Conservation (phyloP, 2,329 filamentous ascomycete genomes). For the Nigrograna mackinnonii region DNA sequence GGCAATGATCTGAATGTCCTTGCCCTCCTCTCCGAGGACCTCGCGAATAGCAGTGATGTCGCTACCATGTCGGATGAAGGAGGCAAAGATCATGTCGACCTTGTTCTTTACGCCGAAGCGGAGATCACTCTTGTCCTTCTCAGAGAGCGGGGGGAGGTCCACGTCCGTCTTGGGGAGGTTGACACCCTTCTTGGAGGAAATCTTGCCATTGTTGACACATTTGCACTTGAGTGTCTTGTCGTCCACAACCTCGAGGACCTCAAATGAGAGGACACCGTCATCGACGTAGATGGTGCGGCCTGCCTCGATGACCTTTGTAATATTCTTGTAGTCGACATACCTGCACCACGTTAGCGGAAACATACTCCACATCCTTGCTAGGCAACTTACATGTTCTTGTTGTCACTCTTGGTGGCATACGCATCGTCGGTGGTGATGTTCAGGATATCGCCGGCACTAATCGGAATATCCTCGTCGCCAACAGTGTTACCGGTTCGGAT, state of each 20-base stretch:
- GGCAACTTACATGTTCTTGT: conserved; percentile 83
- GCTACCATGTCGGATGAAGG: conserved; percentile 92
- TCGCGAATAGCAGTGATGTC: conserved; percentile 93
- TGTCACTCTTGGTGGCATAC: conserved; percentile 82
- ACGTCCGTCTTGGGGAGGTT: conserved; percentile 99
- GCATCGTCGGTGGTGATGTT: conserved; percentile 97
- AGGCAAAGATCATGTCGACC: conserved; percentile 99
- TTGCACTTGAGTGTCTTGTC: conserved; percentile 85
- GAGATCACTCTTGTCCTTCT: conserved; percentile 97
- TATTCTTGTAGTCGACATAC: conserved; percentile 99
- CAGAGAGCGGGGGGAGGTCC: conserved; percentile 93
- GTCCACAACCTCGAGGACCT: conserved; percentile 85
- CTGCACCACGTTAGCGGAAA: conserved; percentile 47
- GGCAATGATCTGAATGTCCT: conserved; percentile 98
- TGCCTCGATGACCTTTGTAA: conserved; percentile 92
- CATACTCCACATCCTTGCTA: neutral
- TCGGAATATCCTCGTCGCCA: conserved; percentile 75
- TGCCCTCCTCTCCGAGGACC: conserved; percentile 87
- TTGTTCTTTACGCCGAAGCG: conserved; percentile 97
- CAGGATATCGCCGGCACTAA: conserved; percentile 79
- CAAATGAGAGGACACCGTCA: conserved; percentile 95
- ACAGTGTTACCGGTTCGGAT: conserved; percentile 81
- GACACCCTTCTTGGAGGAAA: conserved; percentile 98
- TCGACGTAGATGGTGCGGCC: conserved; percentile 98
- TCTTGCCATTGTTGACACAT: conserved; percentile 96